Conservation (phyloP, 305 asterid genomes). For the Nicotiana rustica region DNA sequence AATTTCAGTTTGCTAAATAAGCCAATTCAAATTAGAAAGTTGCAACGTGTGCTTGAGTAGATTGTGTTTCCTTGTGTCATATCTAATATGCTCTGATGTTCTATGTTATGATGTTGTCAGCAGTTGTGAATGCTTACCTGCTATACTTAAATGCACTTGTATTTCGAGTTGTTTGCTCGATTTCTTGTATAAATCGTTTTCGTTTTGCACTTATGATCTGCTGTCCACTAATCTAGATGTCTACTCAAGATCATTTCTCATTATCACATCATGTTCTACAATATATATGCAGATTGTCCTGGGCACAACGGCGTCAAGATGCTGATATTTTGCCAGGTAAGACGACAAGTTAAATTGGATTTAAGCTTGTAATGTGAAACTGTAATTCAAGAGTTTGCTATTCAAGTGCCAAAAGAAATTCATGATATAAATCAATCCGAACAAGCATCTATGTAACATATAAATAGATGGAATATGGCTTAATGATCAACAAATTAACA, state of each 20-base stretch:
- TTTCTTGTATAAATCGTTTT: too few species aligned
- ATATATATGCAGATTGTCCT: conserved; percentile 57
- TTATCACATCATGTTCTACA: conserved; percentile 24
- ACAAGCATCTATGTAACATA: neutral
- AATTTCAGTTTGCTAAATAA: too few species aligned
- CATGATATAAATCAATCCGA: neutral
- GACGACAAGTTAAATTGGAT: neutral
- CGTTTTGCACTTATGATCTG: neutral
- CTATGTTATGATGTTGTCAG: neutral
- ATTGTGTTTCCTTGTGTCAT: neutral
- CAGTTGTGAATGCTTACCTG: too few species aligned
- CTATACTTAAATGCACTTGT: too few species aligned
- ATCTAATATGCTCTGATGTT: neutral
- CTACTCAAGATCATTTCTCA: neutral
- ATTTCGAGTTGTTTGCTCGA: too few species aligned
- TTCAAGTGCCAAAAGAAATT: conserved; percentile 13
- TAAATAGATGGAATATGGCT: too few species aligned
- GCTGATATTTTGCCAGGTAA: conserved; percentile 63
- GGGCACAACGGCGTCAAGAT: conserved; percentile 60
- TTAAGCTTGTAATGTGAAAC: neutral
- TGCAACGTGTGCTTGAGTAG: too few species aligned
- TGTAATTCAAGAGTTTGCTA: neutral
- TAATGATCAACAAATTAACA: too few species aligned
- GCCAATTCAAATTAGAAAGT: too few species aligned
- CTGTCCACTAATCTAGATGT: neutral